Percentiles rank a stretch among this genome's conserved stretches.
phyloP scores from a whole-genome alignment of 2,329 filamentous ascomycete genomes.

The Lachnellula subtilissima region DNA sequence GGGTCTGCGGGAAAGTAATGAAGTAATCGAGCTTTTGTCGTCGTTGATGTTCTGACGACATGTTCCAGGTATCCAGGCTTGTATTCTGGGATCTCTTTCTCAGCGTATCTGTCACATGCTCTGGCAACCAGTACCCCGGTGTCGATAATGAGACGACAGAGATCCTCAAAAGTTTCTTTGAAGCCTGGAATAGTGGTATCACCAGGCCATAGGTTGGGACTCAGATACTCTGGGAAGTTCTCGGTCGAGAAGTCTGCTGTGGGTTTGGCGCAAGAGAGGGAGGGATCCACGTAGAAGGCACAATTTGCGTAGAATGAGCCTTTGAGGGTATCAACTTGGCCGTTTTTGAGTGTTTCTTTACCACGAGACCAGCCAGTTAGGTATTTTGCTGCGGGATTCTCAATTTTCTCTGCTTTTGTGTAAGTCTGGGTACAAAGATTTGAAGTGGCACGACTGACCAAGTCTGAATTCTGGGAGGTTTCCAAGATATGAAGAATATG shows the following conservation, averaged over 20 bases:
- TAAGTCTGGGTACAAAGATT: conserved; percentile 8
- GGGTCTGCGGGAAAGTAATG: conserved; percentile 78
- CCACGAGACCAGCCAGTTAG: conserved; percentile 74
- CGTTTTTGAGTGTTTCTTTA: conserved; percentile 75
- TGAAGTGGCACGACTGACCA: conserved; percentile 42
- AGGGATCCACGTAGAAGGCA: conserved; percentile 66
- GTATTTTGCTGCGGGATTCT: conserved; percentile 58
- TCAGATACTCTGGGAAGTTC: conserved; percentile 82
- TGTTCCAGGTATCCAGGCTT: conserved; percentile 74
- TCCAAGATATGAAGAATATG: conserved; percentile 84
- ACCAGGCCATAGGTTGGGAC: conserved; percentile 82
- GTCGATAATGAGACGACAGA: conserved; percentile 84
- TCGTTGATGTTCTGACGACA: conserved; percentile 78
- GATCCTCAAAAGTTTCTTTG: conserved; percentile 62
- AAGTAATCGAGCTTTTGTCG: conserved; percentile 83
- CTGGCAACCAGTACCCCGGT: conserved; percentile 81
- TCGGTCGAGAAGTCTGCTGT: conserved; percentile 51
- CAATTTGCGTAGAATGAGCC: conserved; percentile 83
- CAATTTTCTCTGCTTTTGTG: conserved; percentile 45
- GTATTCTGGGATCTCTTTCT: conserved; percentile 73
- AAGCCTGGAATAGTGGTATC: conserved; percentile 70
- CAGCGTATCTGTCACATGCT: conserved; percentile 85
- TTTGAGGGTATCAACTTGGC: conserved; percentile 73
- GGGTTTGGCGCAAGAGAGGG: conserved; percentile 57
- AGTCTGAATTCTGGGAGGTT: conserved; percentile 70